Evolutionary conservation across 345 rosid species (phyloP).

Genomic region (Eucalyptus curtisii): DNA sequence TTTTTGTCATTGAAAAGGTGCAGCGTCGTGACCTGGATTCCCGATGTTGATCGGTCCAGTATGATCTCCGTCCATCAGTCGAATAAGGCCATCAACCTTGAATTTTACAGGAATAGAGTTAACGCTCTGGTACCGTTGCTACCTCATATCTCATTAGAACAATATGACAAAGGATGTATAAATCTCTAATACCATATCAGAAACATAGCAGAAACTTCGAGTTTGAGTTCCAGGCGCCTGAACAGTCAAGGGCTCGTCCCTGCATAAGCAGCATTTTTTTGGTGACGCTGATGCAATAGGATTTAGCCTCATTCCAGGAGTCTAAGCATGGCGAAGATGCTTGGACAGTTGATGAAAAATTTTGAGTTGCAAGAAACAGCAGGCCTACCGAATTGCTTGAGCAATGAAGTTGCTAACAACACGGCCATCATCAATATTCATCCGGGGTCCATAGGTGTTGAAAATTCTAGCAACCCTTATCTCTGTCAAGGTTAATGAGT

Average conservation of each 20-base stretch:
- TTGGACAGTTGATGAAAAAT: not conserved
- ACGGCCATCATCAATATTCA: conserved; percentile 93
- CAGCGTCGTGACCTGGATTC: conserved; percentile 34
- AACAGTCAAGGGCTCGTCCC: conserved; percentile 73
- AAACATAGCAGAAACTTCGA: conserved; percentile 83
- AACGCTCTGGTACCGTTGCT: not conserved
- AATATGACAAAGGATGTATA: not conserved
- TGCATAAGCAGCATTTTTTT: conserved; percentile 1
- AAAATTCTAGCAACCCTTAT: conserved; percentile 82
- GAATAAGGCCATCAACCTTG: conserved; percentile 84
- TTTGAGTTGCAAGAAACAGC: not conserved
- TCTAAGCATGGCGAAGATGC: not conserved
- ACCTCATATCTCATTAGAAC: not conserved
- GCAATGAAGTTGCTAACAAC: conserved; percentile 95
- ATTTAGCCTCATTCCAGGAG: not conserved
- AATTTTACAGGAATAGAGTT: not conserved
- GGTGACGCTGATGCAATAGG: not conserved
- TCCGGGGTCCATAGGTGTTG: conserved; percentile 91
- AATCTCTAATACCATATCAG: conserved; percentile 59
- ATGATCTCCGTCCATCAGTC: conserved; percentile 85
- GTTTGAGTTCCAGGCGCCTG: conserved; percentile 93
- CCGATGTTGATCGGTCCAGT: conserved; percentile 88
- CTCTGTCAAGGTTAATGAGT: conserved; percentile 16
- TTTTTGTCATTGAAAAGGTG: not conserved
- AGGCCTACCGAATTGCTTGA: conserved; percentile 65